Evolutionary conservation across 148 eudicot species (phyloP).

Genomic region (Agrostemma githago): DNA sequence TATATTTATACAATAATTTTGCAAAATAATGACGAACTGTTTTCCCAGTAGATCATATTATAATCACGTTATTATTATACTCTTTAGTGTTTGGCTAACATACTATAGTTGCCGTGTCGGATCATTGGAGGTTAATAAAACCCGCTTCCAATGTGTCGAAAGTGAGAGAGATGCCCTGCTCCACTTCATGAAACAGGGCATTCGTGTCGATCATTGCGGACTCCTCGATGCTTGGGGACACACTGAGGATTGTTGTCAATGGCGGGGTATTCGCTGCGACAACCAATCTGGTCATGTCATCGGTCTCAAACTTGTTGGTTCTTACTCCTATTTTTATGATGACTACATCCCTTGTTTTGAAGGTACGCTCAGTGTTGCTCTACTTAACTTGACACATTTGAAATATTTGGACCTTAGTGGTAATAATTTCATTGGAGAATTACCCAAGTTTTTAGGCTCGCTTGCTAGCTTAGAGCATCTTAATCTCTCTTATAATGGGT

Average conservation of each 20-base stretch:
- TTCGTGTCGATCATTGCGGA: not conserved
- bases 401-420: constrained; percentile 17
- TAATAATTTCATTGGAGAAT: not conserved
- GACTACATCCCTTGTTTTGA: not conserved
- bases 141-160: not conserved
- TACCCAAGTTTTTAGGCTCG: constrained; percentile 15
- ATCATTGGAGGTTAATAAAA: too few relatives aligned
- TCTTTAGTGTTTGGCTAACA: not conserved
- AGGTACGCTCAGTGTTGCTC: constrained; percentile 8
- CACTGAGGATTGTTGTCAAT: constrained; percentile 18
- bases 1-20: too few relatives aligned
- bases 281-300: not conserved
- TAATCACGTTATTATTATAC: not conserved
- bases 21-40: too few relatives aligned
- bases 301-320: not conserved
- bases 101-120: not conserved
- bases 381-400: constrained; percentile 15
- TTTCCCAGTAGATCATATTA: not conserved
- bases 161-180: not conserved
- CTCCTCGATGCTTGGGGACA: constrained; percentile 8
- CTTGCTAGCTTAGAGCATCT: not conserved
- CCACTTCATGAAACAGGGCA: not conserved
- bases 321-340: not conserved
- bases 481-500: not conserved
- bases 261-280: constrained; percentile 16